Conservation (phyloP, 345 rosid genomes). For the Ceriops tagal region DNA sequence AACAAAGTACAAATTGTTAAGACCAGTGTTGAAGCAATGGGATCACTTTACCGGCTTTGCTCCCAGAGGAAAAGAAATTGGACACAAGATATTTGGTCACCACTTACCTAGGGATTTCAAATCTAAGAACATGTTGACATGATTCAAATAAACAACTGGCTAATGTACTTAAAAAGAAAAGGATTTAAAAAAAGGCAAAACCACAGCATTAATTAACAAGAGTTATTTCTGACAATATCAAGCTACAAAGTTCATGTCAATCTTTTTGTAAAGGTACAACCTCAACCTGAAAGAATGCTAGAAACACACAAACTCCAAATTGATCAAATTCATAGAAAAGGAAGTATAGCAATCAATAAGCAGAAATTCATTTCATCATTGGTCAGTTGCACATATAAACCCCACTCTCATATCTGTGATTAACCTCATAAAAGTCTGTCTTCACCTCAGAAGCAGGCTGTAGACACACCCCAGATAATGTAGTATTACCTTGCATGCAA, state of each 20-base stretch:
- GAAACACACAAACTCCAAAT: slow-evolving; percentile 13
- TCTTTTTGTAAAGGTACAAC: slow-evolving; percentile 23
- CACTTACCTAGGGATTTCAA: not conserved
- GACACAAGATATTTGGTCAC: not conserved
- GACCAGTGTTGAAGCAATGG: not conserved
- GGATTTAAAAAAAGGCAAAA: not conserved
- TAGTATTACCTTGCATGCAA: slow-evolving; percentile 54
- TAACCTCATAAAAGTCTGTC: slow-evolving; percentile 71
- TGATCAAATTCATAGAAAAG: slow-evolving; percentile 1
- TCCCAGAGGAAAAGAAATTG: not conserved
- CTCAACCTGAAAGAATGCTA: slow-evolving; percentile 33
- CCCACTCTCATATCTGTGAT: slow-evolving; percentile 74
- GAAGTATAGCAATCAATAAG: slow-evolving; percentile 11
- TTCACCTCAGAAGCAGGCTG: slow-evolving; percentile 76
- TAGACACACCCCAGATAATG: slow-evolving; percentile 68
- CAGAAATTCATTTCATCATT: slow-evolving; percentile 5
- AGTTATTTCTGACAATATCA: slow-evolving; percentile 10
- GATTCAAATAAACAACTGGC: not conserved
- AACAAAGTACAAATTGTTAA: too few species aligned
- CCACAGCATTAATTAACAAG: slow-evolving; percentile 4
- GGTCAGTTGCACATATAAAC: slow-evolving; percentile 72
- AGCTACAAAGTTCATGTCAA: slow-evolving; percentile 10
- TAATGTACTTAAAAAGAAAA: not conserved
- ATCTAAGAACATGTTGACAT: not conserved
- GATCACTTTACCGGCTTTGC: not conserved